Evolutionary conservation across 2,329 filamentous ascomycete genomes (phyloP), one percentile per base, ranked within the genome.

Genomic region (Daldinia sp.): DNA sequence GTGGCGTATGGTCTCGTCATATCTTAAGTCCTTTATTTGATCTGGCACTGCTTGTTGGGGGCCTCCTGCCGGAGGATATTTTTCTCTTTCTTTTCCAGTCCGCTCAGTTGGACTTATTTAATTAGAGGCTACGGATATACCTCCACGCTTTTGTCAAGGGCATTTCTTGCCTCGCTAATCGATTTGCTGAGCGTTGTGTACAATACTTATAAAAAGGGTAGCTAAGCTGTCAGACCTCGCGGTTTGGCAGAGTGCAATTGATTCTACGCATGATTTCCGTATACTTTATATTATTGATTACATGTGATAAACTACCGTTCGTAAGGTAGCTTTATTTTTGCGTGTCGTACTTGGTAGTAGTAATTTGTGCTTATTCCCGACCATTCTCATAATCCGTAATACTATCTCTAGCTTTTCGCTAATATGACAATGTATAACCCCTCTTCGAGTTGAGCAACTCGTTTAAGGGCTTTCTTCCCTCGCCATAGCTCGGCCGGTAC

Each of bases 1-100:
- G 39, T 50, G 61, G 61, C 55, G 52, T 60, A 53, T 43, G 52
- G 60, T 55, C 54, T 49, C 48, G 25, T 54, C 49, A 13, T 23
- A 23, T 56, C 51, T 32, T 25, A 3, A 15, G 29, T 29, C 15
- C 23, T 37, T 25, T 29, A 37, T 37, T 39, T 29, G 21, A 23
- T 39, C 19, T 19, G 34, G 25, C 21, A 21, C 15, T 25, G 50
- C 37, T 53, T 35, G 25, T 30, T 23, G 13, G 35, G 35, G 41
- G 23, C 25, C 21, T 23, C 17, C 21, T 35, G 17, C 30, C 19
- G 45, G 39, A 5, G 30, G 19, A 51, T 37, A 17, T 19, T 29
- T 41, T 50, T 32, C 27, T 30, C 35, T 43, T 34, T 34, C 29
- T 29, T 13, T 30, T 29, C 27, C 21, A 10, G 23, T 50, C 37